These are phyloP conservation scores for Inga laurina DNA, from an alignment of 306 rosid genomes.

Conservation along the genomic window DNA sequence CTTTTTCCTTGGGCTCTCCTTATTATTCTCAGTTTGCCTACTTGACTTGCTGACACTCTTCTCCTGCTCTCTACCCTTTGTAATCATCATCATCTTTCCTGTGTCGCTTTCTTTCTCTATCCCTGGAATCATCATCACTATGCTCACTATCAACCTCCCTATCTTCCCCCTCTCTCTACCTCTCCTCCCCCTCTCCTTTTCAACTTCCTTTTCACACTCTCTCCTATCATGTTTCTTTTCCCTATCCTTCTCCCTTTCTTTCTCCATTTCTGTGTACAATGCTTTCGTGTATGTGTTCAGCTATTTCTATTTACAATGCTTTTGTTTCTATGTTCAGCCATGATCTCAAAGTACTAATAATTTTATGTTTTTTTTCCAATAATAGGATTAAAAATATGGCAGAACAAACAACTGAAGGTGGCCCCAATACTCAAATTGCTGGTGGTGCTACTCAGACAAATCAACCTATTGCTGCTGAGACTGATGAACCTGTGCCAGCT, in stretches of 20 bases:
- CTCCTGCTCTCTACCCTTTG: conserved; percentile 58
- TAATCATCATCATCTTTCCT: conserved; percentile 62
- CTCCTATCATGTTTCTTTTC: conserved; percentile 43
- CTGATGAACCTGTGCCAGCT: too few relatives aligned
- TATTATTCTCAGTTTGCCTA: conserved; percentile 52
- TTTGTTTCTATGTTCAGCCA: too few relatives aligned
- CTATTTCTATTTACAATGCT: too few relatives aligned
- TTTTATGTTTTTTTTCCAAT: too few relatives aligned
- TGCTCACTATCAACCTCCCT: conserved; percentile 65
- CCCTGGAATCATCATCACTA: conserved; percentile 61
- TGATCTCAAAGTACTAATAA: too few relatives aligned
- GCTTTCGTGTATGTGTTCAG: too few relatives aligned
- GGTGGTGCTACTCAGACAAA: too few relatives aligned
- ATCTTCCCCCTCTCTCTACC: conserved; percentile 56
- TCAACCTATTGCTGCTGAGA: too few relatives aligned
- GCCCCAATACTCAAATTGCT: too few relatives aligned
- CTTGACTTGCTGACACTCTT: conserved; percentile 50
- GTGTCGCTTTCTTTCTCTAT: conserved; percentile 61
- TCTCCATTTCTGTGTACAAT: background rate
- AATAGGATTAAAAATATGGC: too few relatives aligned
- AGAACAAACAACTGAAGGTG: too few relatives aligned
- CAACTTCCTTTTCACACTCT: conserved; percentile 47
- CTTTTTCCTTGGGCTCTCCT: conserved; percentile 60
- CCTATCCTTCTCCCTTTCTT: conserved; percentile 34
- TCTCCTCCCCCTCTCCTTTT: conserved; percentile 53